Base-by-base conservation (phyloP, 352 stramenopile genomes). In the Phytophthora constricta region DNA sequence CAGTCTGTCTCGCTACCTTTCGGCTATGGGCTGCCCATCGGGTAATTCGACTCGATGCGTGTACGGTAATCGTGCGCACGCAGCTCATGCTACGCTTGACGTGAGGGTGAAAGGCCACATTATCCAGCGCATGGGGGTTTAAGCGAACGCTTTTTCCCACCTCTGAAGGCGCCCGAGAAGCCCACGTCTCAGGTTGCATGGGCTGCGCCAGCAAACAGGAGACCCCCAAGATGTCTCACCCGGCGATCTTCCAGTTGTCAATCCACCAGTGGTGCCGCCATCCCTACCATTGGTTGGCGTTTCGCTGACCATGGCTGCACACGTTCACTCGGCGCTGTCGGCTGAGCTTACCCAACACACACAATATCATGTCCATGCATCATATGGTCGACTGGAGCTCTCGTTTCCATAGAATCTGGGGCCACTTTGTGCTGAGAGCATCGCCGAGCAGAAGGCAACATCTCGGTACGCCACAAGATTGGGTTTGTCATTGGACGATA, bases 101-200 rank as follows among this genome's bases (percentile, higher is more conserved):
- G 27, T 26, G 3, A 39, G 54, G 1, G 54, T 62, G 9, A 52
- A 62, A 37, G 54, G 54, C n/a, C 54, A 62, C 20, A 54, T 53
- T 13, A 46, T 53, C 7, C 42, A 62, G 19, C 42, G 27, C 1
- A 62, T 53, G 27, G 54, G 42, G 54, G 42, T 2, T 27, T 62
- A 16, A 53, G n/a, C 28, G 41, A 37, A 11, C 19, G 16, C 2
- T n/a, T 61, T 61, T 27, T 22, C 54, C 1, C 54, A 61, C 20
- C 54, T 61, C 27, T 53, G 54, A 61, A 52, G 54, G 3, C n/a
- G 54, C 54, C 26, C 19, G 16, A 17, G 54, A 25, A 61, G n/a
- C 13, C 5, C n/a, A 7, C 2, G 19, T 9, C 42, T 52, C 19
- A 0, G 26, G 20, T 27, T 53, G 54, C 27, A n/a, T 34, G 42